Evolutionary conservation across 345 rosid species (phyloP), one percentile per base, ranked within the genome.

Genomic region (Sapria himalayana): DNA sequence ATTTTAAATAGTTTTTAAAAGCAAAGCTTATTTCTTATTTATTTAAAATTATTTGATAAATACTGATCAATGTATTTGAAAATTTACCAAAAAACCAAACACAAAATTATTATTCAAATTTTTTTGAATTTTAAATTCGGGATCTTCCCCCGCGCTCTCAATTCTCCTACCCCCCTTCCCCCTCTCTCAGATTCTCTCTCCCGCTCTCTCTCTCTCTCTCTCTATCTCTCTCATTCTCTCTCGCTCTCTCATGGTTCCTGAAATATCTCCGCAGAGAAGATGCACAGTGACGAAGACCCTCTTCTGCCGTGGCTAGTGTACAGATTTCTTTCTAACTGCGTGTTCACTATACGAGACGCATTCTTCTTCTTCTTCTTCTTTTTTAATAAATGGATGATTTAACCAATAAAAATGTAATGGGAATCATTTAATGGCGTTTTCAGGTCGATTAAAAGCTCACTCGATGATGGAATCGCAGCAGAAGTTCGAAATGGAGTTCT

Each of bases 301-400:
- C 84, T 77, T 35, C 43, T 67, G 14, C 81, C 70, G 7, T 76
- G 89, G 84, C 74, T 76, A 22, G 2, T 37, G 78, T 74, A 55
- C 12, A 33, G 10, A 29, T 7, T 2, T 16, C 15, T 25, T 1
- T 37, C 13, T 7, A 41, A 27, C 1, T 45, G 19, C 16, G 2
- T 39, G 7, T 22, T 8, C 5, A 0, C 0, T 9, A 11, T 15
- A 4, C 6, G n/a, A n/a, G n/a, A n/a, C n/a, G n/a, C n/a, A n/a
- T n/a, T n/a, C n/a, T n/a, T n/a, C n/a, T n/a, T n/a, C n/a, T n/a
- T n/a, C 15, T 34, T 12, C 2, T 21, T 39, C 14, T 20, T 21
- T 13, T 13, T 6, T 2, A 19, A 7, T 11, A 3, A 15, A 31
- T 43, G 13, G n/a, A 6, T 22, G 14, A 18, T 24, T 46, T 37